Evolutionary conservation across 2,329 filamentous ascomycete genomes (phyloP).

Genomic region (Chrysosporium keratinophilum): DNA sequence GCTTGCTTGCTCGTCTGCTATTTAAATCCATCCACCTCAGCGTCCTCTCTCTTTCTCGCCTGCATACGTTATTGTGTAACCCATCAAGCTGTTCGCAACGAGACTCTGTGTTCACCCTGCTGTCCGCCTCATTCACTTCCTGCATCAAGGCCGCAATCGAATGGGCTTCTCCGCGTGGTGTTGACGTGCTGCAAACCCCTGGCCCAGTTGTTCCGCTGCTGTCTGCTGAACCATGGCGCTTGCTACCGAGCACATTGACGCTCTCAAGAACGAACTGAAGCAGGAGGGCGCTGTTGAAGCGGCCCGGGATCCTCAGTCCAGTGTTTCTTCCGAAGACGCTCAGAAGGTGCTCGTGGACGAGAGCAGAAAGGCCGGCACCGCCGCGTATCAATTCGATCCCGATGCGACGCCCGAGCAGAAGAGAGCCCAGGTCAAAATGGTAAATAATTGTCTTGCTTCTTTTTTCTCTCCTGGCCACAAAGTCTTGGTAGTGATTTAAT

Average conservation of each 20-base stretch:
- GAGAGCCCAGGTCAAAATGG: constrained; percentile 63
- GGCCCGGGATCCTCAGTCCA: constrained; percentile 53
- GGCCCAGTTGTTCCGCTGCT: background rate
- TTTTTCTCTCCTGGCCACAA: background rate
- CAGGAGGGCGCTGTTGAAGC: constrained; percentile 70
- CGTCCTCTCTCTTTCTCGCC: background rate
- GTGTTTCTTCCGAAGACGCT: constrained; percentile 58
- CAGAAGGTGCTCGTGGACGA: constrained; percentile 65
- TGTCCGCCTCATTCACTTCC: background rate
- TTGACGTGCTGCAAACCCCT: constrained; percentile 4
- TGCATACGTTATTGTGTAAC: background rate
- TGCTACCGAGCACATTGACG: constrained; percentile 7
- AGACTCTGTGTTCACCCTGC: background rate
- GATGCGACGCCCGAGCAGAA: constrained; percentile 77
- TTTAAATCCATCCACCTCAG: background rate
- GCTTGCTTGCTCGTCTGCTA: background rate
- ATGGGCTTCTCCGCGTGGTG: constrained; percentile 4
- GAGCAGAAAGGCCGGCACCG: constrained; percentile 64
- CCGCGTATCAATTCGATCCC: constrained; percentile 79
- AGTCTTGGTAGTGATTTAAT: background rate
- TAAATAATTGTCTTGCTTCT: constrained; percentile 41
- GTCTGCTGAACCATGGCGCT: constrained; percentile 8
- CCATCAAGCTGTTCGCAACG: background rate
- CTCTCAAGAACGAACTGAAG: constrained; percentile 58
- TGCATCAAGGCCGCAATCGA: background rate